A percentile compares a stretch with the other conserved stretches of the same genome.
phyloP scores from a whole-genome alignment of 202 grass and related monocot genomes.

The Sporobolus alterniflorus region DNA sequence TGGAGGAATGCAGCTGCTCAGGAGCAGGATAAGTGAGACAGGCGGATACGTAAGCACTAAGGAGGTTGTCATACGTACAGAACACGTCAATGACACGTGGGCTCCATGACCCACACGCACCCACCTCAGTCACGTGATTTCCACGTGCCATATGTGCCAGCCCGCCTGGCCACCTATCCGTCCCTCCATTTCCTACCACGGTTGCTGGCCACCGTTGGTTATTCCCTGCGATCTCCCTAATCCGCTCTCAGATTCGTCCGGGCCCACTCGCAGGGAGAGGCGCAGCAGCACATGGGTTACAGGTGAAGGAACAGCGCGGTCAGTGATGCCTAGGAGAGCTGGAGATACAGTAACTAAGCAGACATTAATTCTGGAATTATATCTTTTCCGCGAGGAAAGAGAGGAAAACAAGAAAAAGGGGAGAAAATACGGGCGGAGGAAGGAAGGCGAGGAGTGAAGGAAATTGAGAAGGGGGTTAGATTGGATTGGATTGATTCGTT shows the following conservation, averaged over 20 bases:
- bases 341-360: neutral
- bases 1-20: neutral
- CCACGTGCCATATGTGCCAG: neutral
- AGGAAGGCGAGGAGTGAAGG: conserved; percentile 7
- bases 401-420: neutral
- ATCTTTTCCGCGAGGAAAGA: conserved; percentile 16
- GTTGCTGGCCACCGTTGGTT: neutral
- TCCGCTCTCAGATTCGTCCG: neutral
- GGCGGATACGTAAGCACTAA: no score
- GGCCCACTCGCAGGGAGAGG: conserved; percentile 14
- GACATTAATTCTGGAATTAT: neutral
- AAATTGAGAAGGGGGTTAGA: conserved; percentile 18
- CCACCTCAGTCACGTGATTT: neutral
- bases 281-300: conserved; percentile 27
- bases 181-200: neutral
- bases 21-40: neutral
- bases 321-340: neutral
- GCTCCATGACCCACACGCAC: neutral
- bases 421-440: conserved; percentile 6
- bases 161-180: neutral
- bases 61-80: neutral
- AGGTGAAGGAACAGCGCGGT: conserved; percentile 6
- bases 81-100: conserved; percentile 46
- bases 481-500: conserved; percentile 30
- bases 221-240: neutral